Base-by-base conservation (phyloP, 352 stramenopile genomes). In the Globisporangium abappressorium region DNA sequence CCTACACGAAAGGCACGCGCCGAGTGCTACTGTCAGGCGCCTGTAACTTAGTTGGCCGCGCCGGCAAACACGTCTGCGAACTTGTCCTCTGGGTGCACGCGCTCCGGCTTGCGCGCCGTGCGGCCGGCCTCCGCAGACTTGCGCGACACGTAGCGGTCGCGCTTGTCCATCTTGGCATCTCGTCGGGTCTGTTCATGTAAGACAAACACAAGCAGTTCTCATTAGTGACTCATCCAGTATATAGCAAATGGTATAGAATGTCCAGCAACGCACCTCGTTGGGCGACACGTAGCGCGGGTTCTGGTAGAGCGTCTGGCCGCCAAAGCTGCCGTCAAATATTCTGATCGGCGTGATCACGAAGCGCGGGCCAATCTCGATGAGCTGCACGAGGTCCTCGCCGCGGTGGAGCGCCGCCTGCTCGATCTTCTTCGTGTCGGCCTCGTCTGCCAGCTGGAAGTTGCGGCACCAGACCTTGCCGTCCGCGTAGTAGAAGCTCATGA, bases 301-400 rank as follows among this genome's bases (percentile, higher is more conserved):
- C 75, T 98, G 88, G 77, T 98, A 99, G 20, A 99, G 75, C 49
- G 97, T 99, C 75, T 98, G 94, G 33, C 98, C 98, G 49, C 96
- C 97, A 78, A 99, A 99, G 67, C 94, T 99, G 70, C 98, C 98
- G 68, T 97, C 90, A 72, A 99, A 99, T 70, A 99, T 98, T 51
- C 98, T 89, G 70, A 99, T 99, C 15, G 97, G 97, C 63, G 98
- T 97, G 51, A 99, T 89, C 56, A 99, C 97, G 80, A 99, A 99
- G 53, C 98, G 91, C 24, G 98, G 98, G 41, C 98, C 98, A 66
- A 99, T 99, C 84, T 99, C 98, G 53, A 99, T 98, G 1, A 99
- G 85, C 69, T 98, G 96, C 65, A 98, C 97, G 30, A 94, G 83
- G 65, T 96, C 88, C 65, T 96, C 88, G 65, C 88, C 88, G 38